Evolutionary conservation across 805 yeast genomes (phyloP), one percentile per base, ranked within the genome.

Genomic region (Kazachstania taianensis): DNA sequence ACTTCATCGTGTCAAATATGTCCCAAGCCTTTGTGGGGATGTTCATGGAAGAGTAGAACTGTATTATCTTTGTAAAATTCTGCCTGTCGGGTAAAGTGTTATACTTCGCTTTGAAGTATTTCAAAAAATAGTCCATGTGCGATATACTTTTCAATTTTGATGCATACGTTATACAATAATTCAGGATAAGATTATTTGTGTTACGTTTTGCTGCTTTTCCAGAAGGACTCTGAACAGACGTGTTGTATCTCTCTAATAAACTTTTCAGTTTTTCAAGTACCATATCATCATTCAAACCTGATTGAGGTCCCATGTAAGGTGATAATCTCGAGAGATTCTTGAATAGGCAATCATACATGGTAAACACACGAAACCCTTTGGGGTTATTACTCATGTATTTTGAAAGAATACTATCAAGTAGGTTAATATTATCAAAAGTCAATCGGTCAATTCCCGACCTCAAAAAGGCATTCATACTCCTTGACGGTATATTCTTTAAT

Each of bases 1-100:
- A 89, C 52, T 85, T 89, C 86, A 92, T 76, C 42, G 84, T 74
- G 44, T 80, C 85, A 58, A 92, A 92, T 2, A 82, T 63, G 30
- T 75, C 75, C 38, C 72, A 70, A 0, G 94, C 94, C 42, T 79
- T 75, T 18, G 44, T 37, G 9, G 35, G 26, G 5, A 42, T 20
- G 8, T 46, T 43, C 15, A 41, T 7, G 25, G 40, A 38, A 4
- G 41, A 36, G 23, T 52, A 57, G 32, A 49, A 55, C 33, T 52
- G 55, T 14, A 55, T 45, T 12, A 57, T 41, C 2, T 53, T 46
- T 6, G 61, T 55, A 30, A 44, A 52, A 26, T 51, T 55, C 13
- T 45, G 43, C 33, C 41, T 53, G 31, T 55, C 53, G 15, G 59
- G 61, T 10, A 41, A 26, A 7, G 55, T 30, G 7, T 41, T 42